A percentile compares a stretch with the other conserved stretches of the same genome.
These are phyloP conservation scores for Cryoendolithus antarcticus DNA, from an alignment of 2,329 filamentous ascomycete species.

Conservation along the genomic window DNA sequence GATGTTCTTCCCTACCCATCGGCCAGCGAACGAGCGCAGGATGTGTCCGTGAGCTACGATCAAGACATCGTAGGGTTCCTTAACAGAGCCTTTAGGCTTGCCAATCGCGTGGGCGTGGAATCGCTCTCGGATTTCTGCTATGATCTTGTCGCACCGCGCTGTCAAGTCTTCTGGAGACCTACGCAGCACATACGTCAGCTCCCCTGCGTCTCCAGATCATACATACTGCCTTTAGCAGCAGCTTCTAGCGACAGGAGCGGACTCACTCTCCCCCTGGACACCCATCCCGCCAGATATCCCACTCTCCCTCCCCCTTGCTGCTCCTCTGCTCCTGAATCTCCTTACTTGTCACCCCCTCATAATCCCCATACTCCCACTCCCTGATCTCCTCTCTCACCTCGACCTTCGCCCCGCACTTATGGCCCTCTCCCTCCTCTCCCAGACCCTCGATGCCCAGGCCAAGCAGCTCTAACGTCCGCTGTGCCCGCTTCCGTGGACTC, in stretches of 20 bases:
- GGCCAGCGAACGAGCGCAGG: constrained; percentile 72
- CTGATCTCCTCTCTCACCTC: constrained; percentile 39
- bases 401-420: constrained; percentile 29
- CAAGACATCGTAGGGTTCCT: constrained; percentile 51
- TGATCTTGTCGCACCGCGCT: constrained; percentile 59
- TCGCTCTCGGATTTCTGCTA: constrained; percentile 54
- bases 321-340: constrained; percentile 38
- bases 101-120: constrained; percentile 40
- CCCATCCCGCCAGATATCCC: constrained; percentile 84
- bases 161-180: constrained; percentile 63
- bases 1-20: constrained; percentile 66
- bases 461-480: constrained; percentile 77
- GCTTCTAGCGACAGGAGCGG: not conserved
- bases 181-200: not conserved
- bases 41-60: constrained; percentile 88
- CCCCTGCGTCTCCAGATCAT: too few species aligned
- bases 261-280: constrained; percentile 59
- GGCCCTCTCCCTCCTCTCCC: constrained; percentile 14
- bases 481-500: constrained; percentile 72
- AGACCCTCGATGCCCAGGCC: constrained; percentile 44
- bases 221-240: too few species aligned
- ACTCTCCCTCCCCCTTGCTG: constrained; percentile 41
- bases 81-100: constrained; percentile 27
- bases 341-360: constrained; percentile 44
- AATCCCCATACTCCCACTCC: constrained; percentile 53